Base-by-base conservation (phyloP, 2,329 filamentous ascomycete genomes). In the Penicillium sp. region DNA sequence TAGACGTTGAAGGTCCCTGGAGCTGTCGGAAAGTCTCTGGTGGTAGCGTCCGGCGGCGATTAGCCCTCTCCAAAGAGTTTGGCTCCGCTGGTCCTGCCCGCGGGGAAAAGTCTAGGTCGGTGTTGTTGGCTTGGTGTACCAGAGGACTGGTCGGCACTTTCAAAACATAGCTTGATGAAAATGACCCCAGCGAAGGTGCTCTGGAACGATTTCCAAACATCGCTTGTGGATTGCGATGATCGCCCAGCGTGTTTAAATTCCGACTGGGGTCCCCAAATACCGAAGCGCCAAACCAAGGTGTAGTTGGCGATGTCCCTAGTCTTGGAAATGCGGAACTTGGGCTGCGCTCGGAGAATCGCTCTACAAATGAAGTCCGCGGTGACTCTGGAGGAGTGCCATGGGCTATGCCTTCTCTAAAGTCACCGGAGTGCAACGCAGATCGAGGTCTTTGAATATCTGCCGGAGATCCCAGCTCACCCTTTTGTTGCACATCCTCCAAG, bases 141-240 rank as follows among this genome's bases (percentile, higher is more conserved):
- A 99, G 79, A 13, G 94, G 94, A 66, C 92, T 97, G 2, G 94
- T 97, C 0, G 94, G 93, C 2, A 90, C 85, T 73, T 93, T 89
- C 58, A 96, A 89, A 28, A 89, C 82, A 71, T 96, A 97, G 64
- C 86, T 92, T 2, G 87, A 89, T 0, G 89, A 88, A 13, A 90
- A 80, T 1, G 91, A 91, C 3, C 87, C 88, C 9, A 89, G 67
- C 1, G 86, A 87, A 7, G 87, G 87, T 16, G 81, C 77, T 19
- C 79, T 74, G 0, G 81, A 79, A 42, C 69, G 67, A 46, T 61
- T 56, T 59, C 37, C 46, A 58, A 48, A 13, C 55, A 19, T 23
- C 47, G 40, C 11, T 28, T 45, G 42, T 19, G 58, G 59, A 42
- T 63, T 61, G 16, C 52, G 48, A 23, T 54, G 37, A 28, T 65